These are phyloP conservation scores for Tranzscheliella williamsii DNA, from an alignment of 1,284 basidiomycete species.

Conservation along the genomic window DNA sequence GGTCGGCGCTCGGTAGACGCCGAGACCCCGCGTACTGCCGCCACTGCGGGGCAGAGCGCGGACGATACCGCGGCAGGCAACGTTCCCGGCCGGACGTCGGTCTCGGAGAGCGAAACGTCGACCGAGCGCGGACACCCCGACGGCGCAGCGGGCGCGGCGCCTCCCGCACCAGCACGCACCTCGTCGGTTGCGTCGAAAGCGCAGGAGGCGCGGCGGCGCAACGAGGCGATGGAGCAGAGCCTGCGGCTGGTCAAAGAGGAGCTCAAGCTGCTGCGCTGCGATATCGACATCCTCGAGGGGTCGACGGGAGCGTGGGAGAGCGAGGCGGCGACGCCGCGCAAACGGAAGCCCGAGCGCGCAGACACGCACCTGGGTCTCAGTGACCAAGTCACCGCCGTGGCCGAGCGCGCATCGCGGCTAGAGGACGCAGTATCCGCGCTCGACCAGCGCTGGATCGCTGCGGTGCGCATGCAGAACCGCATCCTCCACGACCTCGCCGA, in stretches of 20 bases:
- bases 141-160: too few species aligned
- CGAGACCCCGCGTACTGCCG: too few species aligned
- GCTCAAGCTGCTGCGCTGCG: slow-evolving; percentile 19
- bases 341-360: slow-evolving; percentile 6
- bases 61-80: too few species aligned
- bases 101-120: too few species aligned
- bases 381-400: too few species aligned
- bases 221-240: slow-evolving; percentile 21
- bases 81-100: too few species aligned
- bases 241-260: slow-evolving; percentile 31
- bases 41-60: too few species aligned
- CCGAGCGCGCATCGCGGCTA: too few species aligned
- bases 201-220: slow-evolving; percentile 17
- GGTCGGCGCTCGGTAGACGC: slow-evolving; percentile 1
- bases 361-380: too few species aligned
- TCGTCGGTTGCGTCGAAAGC: slow-evolving; percentile 27
- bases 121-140: too few species aligned
- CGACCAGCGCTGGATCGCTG: slow-evolving; percentile 21
- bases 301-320: background rate
- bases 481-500: slow-evolving; percentile 16
- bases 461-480: slow-evolving; percentile 32
- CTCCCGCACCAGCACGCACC: slow-evolving; percentile 15
- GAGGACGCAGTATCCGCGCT: slow-evolving; percentile 8
- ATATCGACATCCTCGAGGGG: slow-evolving; percentile 12
- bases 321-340: slow-evolving; percentile 12